Conservation (phyloP, 148 eudicot genomes). For the Heliosperma pusillum region DNA sequence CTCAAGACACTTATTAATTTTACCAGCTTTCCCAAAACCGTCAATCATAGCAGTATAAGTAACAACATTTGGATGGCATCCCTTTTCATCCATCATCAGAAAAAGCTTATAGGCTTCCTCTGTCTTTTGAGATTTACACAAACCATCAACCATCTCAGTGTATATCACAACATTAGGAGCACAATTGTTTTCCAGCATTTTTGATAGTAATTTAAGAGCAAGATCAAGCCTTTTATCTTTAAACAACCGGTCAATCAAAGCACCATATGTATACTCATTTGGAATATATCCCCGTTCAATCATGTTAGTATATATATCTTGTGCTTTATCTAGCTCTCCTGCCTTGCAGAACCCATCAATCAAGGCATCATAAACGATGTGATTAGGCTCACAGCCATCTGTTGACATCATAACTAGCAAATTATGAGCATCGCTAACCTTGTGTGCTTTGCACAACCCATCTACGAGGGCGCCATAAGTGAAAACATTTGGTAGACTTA, state of each 20-base stretch:
- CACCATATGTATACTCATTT: conserved; percentile 51
- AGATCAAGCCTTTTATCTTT: conserved; percentile 75
- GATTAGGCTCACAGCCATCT: conserved; percentile 68
- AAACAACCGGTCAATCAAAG: conserved; percentile 64
- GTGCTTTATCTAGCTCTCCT: conserved; percentile 71
- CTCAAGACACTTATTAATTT: conserved; percentile 66
- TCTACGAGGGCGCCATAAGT: conserved; percentile 74
- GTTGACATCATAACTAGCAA: conserved; percentile 55
- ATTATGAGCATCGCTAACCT: conserved; percentile 50
- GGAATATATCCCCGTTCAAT: conserved; percentile 54
- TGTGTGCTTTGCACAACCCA: conserved; percentile 72
- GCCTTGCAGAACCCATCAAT: conserved; percentile 76
- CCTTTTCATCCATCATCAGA: conserved; percentile 89
- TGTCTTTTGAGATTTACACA: conserved; percentile 80
- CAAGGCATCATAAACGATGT: conserved; percentile 69
- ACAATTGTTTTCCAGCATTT: conserved; percentile 62
- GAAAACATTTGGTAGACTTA: conserved; percentile 49
- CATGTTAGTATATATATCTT: conserved; percentile 54
- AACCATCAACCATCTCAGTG: conserved; percentile 90
- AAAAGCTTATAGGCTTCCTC: conserved; percentile 87
- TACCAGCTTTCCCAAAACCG: conserved; percentile 80
- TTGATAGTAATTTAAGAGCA: conserved; percentile 54
- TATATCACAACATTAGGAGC: conserved; percentile 83
- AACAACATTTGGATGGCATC: conserved; percentile 86
- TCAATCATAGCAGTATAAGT: conserved; percentile 92